Base-by-base conservation (phyloP, 208 protist species). In the Crithidia brevicula region DNA sequence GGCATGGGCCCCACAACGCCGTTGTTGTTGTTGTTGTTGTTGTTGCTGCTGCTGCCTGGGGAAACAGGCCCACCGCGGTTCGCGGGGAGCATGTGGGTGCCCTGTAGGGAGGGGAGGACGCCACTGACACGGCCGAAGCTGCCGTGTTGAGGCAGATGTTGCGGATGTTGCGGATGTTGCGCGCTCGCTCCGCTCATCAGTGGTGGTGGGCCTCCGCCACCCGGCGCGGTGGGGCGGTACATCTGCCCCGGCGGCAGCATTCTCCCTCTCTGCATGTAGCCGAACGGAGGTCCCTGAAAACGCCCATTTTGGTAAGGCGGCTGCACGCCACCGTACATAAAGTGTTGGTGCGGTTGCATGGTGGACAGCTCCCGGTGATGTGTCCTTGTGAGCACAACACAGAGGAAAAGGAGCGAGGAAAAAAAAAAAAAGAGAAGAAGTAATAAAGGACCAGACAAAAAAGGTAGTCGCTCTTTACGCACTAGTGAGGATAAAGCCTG, bases 331-430 rank as follows among this genome's bases (percentile, higher is more conserved):
- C 70, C 61, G 54, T 60, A 69, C 53, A 75, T 69, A 11, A 69
- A 69, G 10, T 58, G 56, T 20, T 75, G 70, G 18, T 68, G 62
- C 6, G 70, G 69, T 33, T 68, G 38, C 69, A 68, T 67, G n/a
- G 13, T 20, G 8, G 25, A 3, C 49, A 36, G 23, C 22, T 40
- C 22, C 1, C n/a, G n/a, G n/a, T n/a, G n/a, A n/a, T n/a, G n/a
- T n/a, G n/a, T n/a, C n/a, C n/a, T n/a, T n/a, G n/a, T n/a, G n/a
- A n/a, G n/a, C n/a, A n/a, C n/a, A n/a, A n/a, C n/a, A n/a, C n/a
- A n/a, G n/a, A n/a, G 15, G n/a, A 49, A 59, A 18, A 34, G 38
- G 47, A 52, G 58, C 6, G 22, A 42, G 18, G 11, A 54, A 13
- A 25, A 42, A 8, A 33, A 45, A 45, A 54, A 11, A 31, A 16